phyloP scores from a whole-genome alignment of 139 green algal species.

The Haematococcus lacustris region DNA sequence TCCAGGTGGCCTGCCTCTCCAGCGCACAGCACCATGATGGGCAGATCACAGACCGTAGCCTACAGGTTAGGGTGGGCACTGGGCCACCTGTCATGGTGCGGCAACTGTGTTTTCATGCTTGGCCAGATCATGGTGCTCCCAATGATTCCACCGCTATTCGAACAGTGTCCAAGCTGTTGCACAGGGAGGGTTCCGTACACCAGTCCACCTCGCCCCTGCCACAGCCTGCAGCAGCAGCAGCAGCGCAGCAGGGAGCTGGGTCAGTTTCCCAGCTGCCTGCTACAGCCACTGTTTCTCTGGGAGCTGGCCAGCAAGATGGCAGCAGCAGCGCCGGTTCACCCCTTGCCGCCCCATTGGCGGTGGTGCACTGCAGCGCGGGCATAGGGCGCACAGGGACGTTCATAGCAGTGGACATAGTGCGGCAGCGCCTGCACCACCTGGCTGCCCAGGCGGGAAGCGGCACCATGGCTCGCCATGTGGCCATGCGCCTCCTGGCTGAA shows the following conservation, averaged over 20 bases:
- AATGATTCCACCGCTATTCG: conserved; percentile 7
- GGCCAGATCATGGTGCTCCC: conserved; percentile 58
- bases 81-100: neutral
- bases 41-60: neutral
- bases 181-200: neutral
- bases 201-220: neutral
- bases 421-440: conserved; percentile 41
- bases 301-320: too few species aligned
- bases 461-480: neutral
- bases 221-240: neutral
- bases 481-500: neutral
- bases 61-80: neutral
- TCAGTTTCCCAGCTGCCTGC: neutral
- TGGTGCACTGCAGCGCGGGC: conserved; percentile 68
- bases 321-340: too few species aligned
- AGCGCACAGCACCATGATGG: neutral
- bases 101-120: conserved; percentile 38
- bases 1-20: neutral
- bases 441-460: neutral
- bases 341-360: conserved; percentile 14
- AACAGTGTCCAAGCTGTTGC: neutral
- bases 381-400: conserved; percentile 74
- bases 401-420: conserved; percentile 63
- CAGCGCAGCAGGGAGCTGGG: neutral
- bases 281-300: too few species aligned